Evolutionary conservation across 805 yeast species (phyloP), one percentile per base, ranked within the genome.

Genomic region (Saturnispora diversa): DNA sequence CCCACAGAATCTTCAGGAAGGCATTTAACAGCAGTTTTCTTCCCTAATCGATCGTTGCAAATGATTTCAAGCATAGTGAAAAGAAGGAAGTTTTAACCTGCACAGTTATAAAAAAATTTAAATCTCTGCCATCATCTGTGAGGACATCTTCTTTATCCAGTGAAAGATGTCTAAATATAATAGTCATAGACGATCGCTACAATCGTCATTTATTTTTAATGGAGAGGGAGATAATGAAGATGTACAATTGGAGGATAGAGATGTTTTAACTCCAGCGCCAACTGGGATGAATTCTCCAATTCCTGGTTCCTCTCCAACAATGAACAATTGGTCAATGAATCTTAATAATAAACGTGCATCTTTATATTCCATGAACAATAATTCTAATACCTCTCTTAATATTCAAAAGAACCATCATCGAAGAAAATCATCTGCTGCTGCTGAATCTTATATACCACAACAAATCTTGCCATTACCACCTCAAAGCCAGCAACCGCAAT

Each of bases 11-110:
- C 98, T 7, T 80, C 78, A 2, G 80, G 81, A 3, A 90, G 69
- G 49, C 97, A 90, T 50, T 87, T 92, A 31, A 92, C 97, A 42
- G 72, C 70, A 32, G 87, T 80, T 55, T 85, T 86, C 60, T 85
- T 84, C 1, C 97, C 97, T 13, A 90, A 68, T 50, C 94, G 72
- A 52, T 82, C 92, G 53, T 78, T 81, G 46, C 86, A 82, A 4
- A 68, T 52, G 12, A 83, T 82, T 55, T 83, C 86, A 40, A 83
- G 77, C 88, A 82, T 81, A 11, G 8, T 20, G 6, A 11, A 6
- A 15, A 25, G 12, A 25, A 16, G 15, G 23, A 15, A 13, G 10
- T 10, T 11, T 9, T 30, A 30, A 30, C 33, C 33, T 19, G 17
- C 13, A 30, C 17, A 30, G 33, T 30, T 7, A 17, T 19, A 30